These are phyloP conservation scores for Teratosphaeria viscida DNA, from an alignment of 2,329 filamentous ascomycete genomes.

Conservation along the genomic window DNA sequence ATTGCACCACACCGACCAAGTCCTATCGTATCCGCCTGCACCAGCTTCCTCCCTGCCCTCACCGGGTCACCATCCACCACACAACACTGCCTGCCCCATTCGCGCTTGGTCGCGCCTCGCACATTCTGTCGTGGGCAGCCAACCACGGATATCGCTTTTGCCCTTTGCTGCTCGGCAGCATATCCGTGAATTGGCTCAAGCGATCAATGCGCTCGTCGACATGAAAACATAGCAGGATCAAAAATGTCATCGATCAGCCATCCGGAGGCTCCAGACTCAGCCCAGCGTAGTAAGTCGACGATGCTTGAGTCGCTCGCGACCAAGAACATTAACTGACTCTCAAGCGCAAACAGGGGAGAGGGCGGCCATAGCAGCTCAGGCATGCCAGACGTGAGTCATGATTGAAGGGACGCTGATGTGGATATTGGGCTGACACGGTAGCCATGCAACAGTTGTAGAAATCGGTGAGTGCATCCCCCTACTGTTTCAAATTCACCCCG, in stretches of 20 bases:
- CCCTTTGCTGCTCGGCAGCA: background rate
- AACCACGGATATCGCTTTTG: background rate
- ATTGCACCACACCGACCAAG: background rate
- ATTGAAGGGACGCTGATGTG: constrained; percentile 9
- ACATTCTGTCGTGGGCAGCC: background rate
- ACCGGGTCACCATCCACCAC: background rate
- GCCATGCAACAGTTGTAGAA: background rate
- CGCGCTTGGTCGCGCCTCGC: background rate
- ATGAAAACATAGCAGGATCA: background rate
- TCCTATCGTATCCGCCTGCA: background rate
- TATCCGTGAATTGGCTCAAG: background rate
- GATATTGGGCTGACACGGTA: background rate
- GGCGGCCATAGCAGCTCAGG: constrained; percentile 43
- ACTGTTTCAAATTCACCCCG: background rate
- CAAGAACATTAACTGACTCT: background rate
- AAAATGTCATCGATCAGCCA: background rate
- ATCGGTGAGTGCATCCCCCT: background rate
- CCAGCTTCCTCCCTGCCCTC: background rate
- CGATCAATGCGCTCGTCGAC: background rate
- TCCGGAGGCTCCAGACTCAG: constrained; percentile 1
- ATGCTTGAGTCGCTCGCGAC: background rate
- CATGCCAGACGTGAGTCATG: constrained; percentile 50
- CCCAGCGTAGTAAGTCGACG: constrained; percentile 15
- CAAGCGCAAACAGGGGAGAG: constrained; percentile 23
- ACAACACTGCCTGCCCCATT: background rate